Evolutionary conservation across 2,329 filamentous ascomycete species (phyloP).

Genomic region (Clonostachys rosea): DNA sequence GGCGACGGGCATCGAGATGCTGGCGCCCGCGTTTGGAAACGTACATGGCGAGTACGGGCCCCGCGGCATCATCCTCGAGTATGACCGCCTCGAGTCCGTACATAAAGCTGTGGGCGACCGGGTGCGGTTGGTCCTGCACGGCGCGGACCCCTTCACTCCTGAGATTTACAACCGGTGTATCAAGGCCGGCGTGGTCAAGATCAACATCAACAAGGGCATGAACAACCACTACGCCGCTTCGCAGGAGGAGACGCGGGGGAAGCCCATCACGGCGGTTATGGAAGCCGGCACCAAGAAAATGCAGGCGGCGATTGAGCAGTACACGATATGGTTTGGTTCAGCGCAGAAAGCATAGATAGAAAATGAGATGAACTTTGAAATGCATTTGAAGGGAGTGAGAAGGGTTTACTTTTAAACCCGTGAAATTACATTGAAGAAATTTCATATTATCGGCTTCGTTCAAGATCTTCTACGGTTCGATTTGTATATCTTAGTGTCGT

Average conservation of each 20-base stretch:
- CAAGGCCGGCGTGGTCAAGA: conserved; percentile 42
- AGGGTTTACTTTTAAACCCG: too few species aligned
- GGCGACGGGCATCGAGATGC: conserved; percentile 65
- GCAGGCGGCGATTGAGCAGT: conserved; percentile 41
- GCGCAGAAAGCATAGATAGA: conserved; percentile 31
- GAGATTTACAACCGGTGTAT: conserved; percentile 45
- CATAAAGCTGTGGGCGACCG: conserved; percentile 20
- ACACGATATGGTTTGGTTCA: conserved; percentile 38
- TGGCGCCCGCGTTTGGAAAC: conserved; percentile 74
- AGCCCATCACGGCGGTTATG: conserved; percentile 40
- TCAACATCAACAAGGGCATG: conserved; percentile 48
- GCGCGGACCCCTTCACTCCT: conserved; percentile 47
- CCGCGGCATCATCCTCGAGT: conserved; percentile 43
- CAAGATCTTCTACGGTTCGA: too few species aligned
- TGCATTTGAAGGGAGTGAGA: not conserved
- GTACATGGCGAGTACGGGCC: conserved; percentile 72
- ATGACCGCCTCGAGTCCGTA: conserved; percentile 35
- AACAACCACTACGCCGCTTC: conserved; percentile 39
- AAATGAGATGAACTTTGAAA: not conserved
- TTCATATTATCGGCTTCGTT: too few species aligned
- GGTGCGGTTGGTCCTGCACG: conserved; percentile 44
- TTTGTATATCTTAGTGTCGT: too few species aligned
- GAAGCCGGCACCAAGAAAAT: conserved; percentile 39
- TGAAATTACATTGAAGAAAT: too few species aligned
- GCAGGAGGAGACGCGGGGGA: conserved; percentile 37